Base-by-base conservation (phyloP, 495 filamentous ascomycete species). In the Aspergillus bertholletiae region DNA sequence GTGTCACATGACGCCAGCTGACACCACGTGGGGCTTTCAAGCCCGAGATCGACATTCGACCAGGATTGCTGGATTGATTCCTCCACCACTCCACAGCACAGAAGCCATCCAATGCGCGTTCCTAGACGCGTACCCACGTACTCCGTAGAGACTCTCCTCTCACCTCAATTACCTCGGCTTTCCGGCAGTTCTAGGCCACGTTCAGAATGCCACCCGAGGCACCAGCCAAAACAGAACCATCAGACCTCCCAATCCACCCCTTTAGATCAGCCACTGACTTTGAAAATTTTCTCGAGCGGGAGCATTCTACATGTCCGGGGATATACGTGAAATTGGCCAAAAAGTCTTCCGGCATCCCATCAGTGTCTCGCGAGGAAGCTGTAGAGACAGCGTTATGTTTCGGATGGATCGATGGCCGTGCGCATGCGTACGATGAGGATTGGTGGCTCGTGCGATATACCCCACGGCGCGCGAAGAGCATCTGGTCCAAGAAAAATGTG, bases 381-480 rank as follows among this genome's bases (percentile, higher is more conserved):
- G 72, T 83, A 27, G 77, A 84, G 67, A 61, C 68, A 23, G 79
- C 80, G 7, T 65, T 84, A 3, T 84, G 81, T 57, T 78, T 77
- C 55, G 80, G 81, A 7, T 84, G 81, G 81, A 84, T 84, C 48
- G 81, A 84, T 60, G 81, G 80, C 4, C 80, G 80, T 46, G 71
- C 66, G 0, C 74, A 75, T 21, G 53, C 60, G 21, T 64, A 71
- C 51, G 68, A 79, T 53, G 60, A 66, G 6, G 45, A 66, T 17
- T 72, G 64, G 62, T 78, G 74, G 67, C 48, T 79, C 9, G 77
- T 78, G 51, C 70, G 75, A 2, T 83, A 81, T 67, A 83, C 80
- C 2, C 79, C 80, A 3, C 79, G 81, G 2, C 73, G 79, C 15
- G 54, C 71, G 43, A 76, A 74, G 49, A 81, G 78, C 58, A 61